phyloP scores from a whole-genome alignment of 169 alveolate genomes.

The Eimeria acervulina region DNA sequence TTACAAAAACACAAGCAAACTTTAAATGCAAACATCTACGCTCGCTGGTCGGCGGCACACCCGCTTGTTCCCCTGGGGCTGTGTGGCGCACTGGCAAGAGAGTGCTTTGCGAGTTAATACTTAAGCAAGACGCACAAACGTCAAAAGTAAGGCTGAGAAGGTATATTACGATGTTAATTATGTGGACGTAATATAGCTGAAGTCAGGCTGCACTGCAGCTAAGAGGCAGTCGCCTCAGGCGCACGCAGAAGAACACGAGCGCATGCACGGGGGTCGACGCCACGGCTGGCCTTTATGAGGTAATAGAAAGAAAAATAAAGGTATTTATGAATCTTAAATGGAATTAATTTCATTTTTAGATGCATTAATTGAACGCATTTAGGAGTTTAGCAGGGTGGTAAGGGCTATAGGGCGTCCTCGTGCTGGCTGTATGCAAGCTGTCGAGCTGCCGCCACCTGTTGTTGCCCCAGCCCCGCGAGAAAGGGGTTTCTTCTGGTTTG shows the following conservation, averaged over 20 bases:
- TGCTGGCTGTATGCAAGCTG: slow-evolving; percentile 42
- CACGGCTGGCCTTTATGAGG: neutral
- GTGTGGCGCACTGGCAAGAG: slow-evolving; percentile 38
- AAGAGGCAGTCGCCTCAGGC: slow-evolving; percentile 29
- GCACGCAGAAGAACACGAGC: slow-evolving; percentile 38
- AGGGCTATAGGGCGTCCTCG: neutral
- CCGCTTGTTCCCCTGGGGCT: slow-evolving; percentile 30
- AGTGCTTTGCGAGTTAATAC: neutral
- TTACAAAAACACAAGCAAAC: neutral
- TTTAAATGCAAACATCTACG: neutral
- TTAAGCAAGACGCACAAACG: neutral
- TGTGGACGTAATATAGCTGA: neutral
- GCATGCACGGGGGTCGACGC: slow-evolving; percentile 54
- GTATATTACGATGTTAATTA: neutral
- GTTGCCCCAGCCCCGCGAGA: slow-evolving; percentile 26
- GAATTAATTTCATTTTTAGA: neutral
- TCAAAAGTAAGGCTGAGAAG: neutral
- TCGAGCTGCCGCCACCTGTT: slow-evolving; percentile 62
- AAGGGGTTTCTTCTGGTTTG: neutral
- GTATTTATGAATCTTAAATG: neutral
- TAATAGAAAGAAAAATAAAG: neutral
- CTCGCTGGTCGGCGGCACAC: slow-evolving; percentile 44
- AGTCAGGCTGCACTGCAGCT: slow-evolving; percentile 10
- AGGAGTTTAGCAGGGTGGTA: neutral
- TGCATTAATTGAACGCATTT: neutral